Base-by-base conservation (phyloP, 345 rosid species). In the Limnanthes douglasii region DNA sequence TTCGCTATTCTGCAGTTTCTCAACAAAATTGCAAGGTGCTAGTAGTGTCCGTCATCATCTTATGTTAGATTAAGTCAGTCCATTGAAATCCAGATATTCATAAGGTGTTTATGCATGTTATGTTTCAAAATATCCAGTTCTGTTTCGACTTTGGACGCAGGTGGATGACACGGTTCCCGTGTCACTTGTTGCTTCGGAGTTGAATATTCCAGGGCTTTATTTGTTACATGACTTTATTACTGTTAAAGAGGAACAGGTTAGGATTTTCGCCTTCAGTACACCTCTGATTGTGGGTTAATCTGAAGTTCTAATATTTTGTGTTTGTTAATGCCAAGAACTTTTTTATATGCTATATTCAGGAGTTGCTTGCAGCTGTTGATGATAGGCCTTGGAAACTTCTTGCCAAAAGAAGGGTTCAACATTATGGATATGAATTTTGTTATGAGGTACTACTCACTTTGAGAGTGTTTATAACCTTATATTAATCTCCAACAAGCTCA, bases 401-500 rank as follows among this genome's bases (percentile, higher is more conserved):
- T 0, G 48, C 93, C 0, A 88, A 88, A 59, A 59, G 95, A 48
- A 73, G 95, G 61, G 95, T 82, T 58, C 97, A 78, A 51, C 97
- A 88, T 66, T 78, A 88, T 44, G 97, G 97, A 43, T 88, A 88
- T 48, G 78, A 78, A 59, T 88, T 88, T 50, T 65, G 78, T 56
- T 88, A 88, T 22, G 73, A 61, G 1, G 93, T 79, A 51, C n/a
- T n/a, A n/a, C n/a, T n/a, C n/a, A n/a, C n/a, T n/a, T n/a, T n/a
- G n/a, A n/a, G n/a, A n/a, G n/a, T n/a, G n/a, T n/a, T n/a, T n/a
- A n/a, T n/a, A n/a, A n/a, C n/a, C n/a, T n/a, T n/a, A n/a, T n/a
- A n/a, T n/a, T n/a, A n/a, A n/a, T n/a, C n/a, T n/a, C n/a, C n/a
- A n/a, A n/a, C n/a, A n/a, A n/a, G n/a, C n/a, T n/a, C n/a, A n/a